phyloP scores from a whole-genome alignment of 2,329 filamentous ascomycete species.

The Chrysoporthe puriensis region DNA sequence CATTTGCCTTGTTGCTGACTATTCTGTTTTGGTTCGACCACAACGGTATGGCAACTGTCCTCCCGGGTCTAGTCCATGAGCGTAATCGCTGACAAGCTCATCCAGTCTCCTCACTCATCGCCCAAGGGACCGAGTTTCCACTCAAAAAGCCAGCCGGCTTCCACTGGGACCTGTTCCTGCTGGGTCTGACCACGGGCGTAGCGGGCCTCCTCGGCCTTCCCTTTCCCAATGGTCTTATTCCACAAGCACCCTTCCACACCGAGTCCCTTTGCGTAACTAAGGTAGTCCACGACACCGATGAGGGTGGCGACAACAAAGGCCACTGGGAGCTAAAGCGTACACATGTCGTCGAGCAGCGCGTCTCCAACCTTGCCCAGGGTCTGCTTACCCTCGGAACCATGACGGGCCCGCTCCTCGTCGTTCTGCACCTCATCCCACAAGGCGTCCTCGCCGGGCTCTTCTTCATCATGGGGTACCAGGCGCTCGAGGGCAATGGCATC shows the following conservation, averaged over 20 bases:
- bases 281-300: slow-evolving; percentile 53
- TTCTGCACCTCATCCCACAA: slow-evolving; percentile 78
- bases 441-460: slow-evolving; percentile 80
- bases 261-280: slow-evolving; percentile 74
- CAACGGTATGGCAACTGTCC: slow-evolving; percentile 61
- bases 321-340: slow-evolving; percentile 55
- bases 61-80: neutral
- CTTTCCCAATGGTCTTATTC: slow-evolving; percentile 82
- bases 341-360: slow-evolving; percentile 76
- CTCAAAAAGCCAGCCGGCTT: slow-evolving; percentile 81
- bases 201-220: slow-evolving; percentile 77
- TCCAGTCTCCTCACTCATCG: slow-evolving; percentile 77
- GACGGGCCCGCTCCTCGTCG: slow-evolving; percentile 72
- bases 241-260: slow-evolving; percentile 83
- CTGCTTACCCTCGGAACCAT: slow-evolving; percentile 79
- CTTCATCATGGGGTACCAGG: slow-evolving; percentile 84
- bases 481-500: slow-evolving; percentile 76
- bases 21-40: slow-evolving; percentile 91
- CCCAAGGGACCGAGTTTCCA: slow-evolving; percentile 81
- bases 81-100: slow-evolving; percentile 2
- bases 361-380: slow-evolving; percentile 78
- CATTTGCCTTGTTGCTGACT: slow-evolving; percentile 81
- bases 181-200: slow-evolving; percentile 76
- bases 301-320: slow-evolving; percentile 59
- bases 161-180: slow-evolving; percentile 83